Evolutionary conservation across 352 stramenopile genomes (phyloP).

Genomic region (Blastocystis sp.): DNA sequence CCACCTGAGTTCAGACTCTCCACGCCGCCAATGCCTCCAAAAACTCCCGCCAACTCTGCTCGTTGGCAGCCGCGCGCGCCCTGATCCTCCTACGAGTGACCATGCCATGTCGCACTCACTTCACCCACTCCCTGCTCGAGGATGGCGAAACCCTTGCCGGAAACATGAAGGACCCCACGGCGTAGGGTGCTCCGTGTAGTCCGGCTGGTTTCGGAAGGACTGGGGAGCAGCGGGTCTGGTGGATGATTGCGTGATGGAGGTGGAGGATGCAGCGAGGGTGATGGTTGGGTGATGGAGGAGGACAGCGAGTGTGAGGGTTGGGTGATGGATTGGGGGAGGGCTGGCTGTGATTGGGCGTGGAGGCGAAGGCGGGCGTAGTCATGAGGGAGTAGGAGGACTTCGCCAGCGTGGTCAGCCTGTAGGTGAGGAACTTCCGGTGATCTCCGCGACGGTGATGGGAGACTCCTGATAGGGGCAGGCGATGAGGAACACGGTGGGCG

Average conservation of each 20-base stretch:
- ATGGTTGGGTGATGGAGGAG: too few relatives aligned
- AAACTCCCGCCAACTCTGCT: background rate
- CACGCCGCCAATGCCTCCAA: constrained; percentile 30
- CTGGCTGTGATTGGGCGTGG: background rate
- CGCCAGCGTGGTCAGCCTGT: background rate
- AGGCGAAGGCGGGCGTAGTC: background rate
- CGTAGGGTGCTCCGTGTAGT: constrained; percentile 23
- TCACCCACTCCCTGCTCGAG: constrained; percentile 16
- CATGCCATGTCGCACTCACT: background rate
- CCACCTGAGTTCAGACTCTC: constrained; percentile 5
- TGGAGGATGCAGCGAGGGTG: too few relatives aligned
- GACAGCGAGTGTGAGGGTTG: too few relatives aligned
- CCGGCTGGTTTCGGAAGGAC: background rate
- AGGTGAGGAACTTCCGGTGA: background rate
- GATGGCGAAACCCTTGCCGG: constrained; percentile 43
- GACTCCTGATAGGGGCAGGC: constrained; percentile 18
- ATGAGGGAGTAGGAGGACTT: background rate
- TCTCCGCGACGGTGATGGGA: background rate
- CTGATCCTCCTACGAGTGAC: background rate
- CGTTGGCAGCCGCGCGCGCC: background rate
- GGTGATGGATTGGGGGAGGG: too few relatives aligned
- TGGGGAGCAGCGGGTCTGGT: too few relatives aligned
- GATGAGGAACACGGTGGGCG: background rate
- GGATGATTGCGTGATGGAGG: too few relatives aligned
- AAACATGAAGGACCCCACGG: constrained; percentile 24